phyloP scores from a whole-genome alignment of 495 filamentous ascomycete genomes.

The Durotheca rogersii region DNA sequence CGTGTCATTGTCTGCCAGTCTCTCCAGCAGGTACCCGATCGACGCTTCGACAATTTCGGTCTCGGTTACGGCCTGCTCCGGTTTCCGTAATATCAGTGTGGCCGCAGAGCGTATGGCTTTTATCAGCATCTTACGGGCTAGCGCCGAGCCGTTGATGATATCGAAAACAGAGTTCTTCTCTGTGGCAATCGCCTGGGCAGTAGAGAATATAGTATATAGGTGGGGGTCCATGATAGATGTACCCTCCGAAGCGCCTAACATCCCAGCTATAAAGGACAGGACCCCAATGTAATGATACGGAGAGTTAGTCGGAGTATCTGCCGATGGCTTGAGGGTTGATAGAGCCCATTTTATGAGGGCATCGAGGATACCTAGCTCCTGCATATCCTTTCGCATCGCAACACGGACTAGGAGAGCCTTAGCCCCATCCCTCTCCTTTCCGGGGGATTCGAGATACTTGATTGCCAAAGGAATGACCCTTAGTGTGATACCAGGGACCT shows the following conservation, averaged over 20 bases:
- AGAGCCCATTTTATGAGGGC: constrained; percentile 69
- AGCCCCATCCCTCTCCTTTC: constrained; percentile 87
- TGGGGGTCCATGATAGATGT: constrained; percentile 55
- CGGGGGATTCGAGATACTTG: constrained; percentile 67
- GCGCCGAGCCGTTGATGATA: constrained; percentile 63
- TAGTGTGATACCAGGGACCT: constrained; percentile 67
- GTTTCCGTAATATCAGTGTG: constrained; percentile 57
- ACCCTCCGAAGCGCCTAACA: constrained; percentile 56
- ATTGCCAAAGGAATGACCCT: constrained; percentile 71
- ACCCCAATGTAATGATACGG: constrained; percentile 65
- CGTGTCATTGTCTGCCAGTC: constrained; percentile 79
- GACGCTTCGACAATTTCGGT: constrained; percentile 68
- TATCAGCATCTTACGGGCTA: constrained; percentile 75
- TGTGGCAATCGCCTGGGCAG: constrained; percentile 48
- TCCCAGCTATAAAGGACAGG: constrained; percentile 72
- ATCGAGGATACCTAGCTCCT: constrained; percentile 66
- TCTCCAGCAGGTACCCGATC: constrained; percentile 68
- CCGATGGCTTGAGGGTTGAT: constrained; percentile 47
- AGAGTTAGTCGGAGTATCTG: constrained; percentile 32
- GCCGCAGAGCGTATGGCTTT: constrained; percentile 77
- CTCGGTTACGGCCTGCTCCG: constrained; percentile 42
- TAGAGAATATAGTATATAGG: constrained; percentile 47
- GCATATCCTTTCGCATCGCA: constrained; percentile 85
- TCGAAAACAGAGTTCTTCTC: constrained; percentile 44
- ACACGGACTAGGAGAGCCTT: constrained; percentile 78